phyloP scores from a whole-genome alignment of 2,329 filamentous ascomycete species.

The Cercospora sp. region DNA sequence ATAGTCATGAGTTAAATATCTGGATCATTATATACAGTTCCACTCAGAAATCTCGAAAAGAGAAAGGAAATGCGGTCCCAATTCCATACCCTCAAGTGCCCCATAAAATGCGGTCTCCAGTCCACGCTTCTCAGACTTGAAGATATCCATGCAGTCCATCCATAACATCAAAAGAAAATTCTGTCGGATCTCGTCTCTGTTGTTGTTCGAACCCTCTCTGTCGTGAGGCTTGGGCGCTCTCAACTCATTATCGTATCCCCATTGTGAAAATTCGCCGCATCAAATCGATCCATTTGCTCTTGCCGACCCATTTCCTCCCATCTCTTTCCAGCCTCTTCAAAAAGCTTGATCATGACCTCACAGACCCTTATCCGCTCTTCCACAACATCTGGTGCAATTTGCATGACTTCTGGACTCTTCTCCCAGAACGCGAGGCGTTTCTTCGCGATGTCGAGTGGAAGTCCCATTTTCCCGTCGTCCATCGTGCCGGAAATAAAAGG shows the following conservation, averaged over 20 bases:
- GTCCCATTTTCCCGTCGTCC: background rate
- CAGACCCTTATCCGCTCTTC: conserved; percentile 23
- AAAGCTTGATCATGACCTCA: conserved; percentile 21
- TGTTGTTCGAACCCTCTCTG: background rate
- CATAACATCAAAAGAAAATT: background rate
- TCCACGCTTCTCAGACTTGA: background rate
- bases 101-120: background rate
- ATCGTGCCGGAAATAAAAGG: background rate
- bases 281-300: conserved; percentile 8
- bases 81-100: background rate
- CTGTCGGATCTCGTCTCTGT: background rate
- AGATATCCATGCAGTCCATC: background rate
- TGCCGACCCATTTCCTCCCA: background rate
- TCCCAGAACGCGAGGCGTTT: conserved; percentile 17
- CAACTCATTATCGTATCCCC: background rate
- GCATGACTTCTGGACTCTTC: conserved; percentile 10
- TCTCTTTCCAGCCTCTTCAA: conserved; percentile 22
- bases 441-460: conserved; percentile 9
- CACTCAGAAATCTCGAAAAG: background rate
- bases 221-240: background rate
- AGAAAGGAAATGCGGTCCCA: background rate
- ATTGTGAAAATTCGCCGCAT: background rate
- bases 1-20: background rate
- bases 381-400: conserved; percentile 14
- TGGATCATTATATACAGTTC: background rate